Percentiles rank a stretch among this genome's conserved stretches.
phyloP scores from a whole-genome alignment of 352 stramenopile genomes.

The Pythium periplocum region DNA sequence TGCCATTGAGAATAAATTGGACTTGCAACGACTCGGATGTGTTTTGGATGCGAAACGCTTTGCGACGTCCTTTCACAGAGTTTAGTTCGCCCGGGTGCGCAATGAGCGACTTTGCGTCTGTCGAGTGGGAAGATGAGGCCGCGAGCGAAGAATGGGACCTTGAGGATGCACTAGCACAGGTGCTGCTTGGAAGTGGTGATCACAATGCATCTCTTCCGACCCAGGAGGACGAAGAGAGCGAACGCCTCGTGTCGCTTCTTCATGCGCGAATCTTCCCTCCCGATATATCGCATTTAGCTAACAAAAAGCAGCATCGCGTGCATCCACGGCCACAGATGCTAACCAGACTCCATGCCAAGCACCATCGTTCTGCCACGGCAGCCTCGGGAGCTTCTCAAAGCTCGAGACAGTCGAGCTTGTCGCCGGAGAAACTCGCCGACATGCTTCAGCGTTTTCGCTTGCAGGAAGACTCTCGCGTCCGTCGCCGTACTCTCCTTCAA shows the following conservation, averaged over 20 bases:
- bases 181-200: slow-evolving; percentile 5
- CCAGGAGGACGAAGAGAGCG: background rate
- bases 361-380: background rate
- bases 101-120: too few relatives aligned
- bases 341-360: background rate
- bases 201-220: background rate
- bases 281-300: too few relatives aligned
- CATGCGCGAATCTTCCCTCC: background rate
- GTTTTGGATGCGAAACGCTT: too few relatives aligned
- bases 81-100: too few relatives aligned
- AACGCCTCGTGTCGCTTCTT: background rate
- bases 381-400: too few relatives aligned
- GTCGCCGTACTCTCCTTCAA: background rate
- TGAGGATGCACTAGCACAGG: slow-evolving; percentile 10
- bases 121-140: background rate
- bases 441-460: slow-evolving; percentile 36
- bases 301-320: too few relatives aligned
- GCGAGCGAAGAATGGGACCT: slow-evolving; percentile 2
- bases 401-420: slow-evolving; percentile 8
- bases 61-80: too few relatives aligned
- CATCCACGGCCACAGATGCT: background rate
- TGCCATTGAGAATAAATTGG: too few relatives aligned
- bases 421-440: slow-evolving; percentile 20
- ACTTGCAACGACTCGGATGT: too few relatives aligned
- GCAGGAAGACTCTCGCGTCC: slow-evolving; percentile 9